Percentiles rank a stretch among this genome's conserved stretches.
Evolutionary conservation across 208 protist species (phyloP).

Genomic region (Crithidia brevicula): DNA sequence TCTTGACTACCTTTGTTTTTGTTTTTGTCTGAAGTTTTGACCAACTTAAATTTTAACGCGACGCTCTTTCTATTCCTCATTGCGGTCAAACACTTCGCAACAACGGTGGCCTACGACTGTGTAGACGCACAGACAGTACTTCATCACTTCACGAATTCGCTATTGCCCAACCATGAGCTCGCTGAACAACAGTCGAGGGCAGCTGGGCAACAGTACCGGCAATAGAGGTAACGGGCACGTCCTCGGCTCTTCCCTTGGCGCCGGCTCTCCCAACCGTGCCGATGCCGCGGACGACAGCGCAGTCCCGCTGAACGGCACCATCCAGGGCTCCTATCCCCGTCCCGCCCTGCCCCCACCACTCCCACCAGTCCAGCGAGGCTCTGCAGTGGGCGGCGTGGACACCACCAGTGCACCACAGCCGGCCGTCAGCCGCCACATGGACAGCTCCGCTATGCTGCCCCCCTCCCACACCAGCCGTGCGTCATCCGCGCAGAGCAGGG

Average conservation of each 20-base stretch:
- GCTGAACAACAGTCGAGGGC: constrained; percentile 21
- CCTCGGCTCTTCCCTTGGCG: constrained; percentile 3
- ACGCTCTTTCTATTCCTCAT: no score
- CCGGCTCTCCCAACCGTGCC: no score
- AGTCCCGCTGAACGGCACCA: constrained; percentile 22
- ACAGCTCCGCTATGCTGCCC: constrained; percentile 7
- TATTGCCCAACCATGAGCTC: constrained; percentile 21
- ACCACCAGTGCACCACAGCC: not conserved
- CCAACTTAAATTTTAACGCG: no score
- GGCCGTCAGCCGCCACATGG: not conserved
- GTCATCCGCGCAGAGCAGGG: constrained; percentile 14
- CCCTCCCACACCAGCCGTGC: constrained; percentile 20
- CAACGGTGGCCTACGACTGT: no score
- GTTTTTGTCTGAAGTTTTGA: no score
- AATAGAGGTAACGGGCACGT: constrained; percentile 2
- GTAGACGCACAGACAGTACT: not conserved
- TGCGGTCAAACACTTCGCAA: no score
- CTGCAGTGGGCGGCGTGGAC: not conserved
- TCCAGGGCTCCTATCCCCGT: constrained; percentile 28
- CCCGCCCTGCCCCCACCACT: constrained; percentile 30
- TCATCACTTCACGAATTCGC: not conserved
- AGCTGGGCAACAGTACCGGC: constrained; percentile 16
- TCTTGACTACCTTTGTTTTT: no score
- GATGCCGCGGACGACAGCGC: constrained; percentile 14
- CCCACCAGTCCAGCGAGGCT: constrained; percentile 37